Percentiles rank a stretch among this genome's conserved stretches.
phyloP scores from a whole-genome alignment of 1,139 yeast genomes.

The Taiozyma sp. region DNA sequence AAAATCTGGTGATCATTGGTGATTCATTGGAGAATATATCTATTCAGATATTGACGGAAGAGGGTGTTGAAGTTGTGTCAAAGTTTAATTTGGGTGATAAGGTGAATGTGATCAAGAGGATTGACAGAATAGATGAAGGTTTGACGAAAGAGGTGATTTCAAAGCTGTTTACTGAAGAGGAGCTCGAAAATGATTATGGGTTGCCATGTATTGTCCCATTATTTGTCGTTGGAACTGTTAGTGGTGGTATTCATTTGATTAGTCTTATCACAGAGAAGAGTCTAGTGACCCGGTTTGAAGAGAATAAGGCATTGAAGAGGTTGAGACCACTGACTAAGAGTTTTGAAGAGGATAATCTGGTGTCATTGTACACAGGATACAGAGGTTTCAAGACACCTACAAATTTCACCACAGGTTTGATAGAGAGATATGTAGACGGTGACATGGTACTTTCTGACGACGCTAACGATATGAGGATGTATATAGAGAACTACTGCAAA shows the following conservation, averaged over 20 bases:
- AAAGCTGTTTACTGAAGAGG: background rate
- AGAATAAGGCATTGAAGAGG: constrained; percentile 1
- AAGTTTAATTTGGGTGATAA: constrained; percentile 19
- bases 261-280: constrained; percentile 9
- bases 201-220: constrained; percentile 15
- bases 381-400: background rate
- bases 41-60: constrained; percentile 1
- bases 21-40: constrained; percentile 16
- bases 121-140: background rate
- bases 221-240: constrained; percentile 22
- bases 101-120: constrained; percentile 16
- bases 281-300: background rate
- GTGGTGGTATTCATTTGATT: constrained; percentile 21
- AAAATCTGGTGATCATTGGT: constrained; percentile 7
- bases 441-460: constrained; percentile 12
- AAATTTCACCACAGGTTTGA: background rate
- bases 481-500: constrained; percentile 6
- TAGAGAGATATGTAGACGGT: constrained; percentile 14
- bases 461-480: constrained; percentile 1
- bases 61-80: constrained; percentile 1
- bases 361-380: background rate
- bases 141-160: background rate
- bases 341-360: background rate
- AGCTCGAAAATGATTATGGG: constrained; percentile 1
- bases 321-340: background rate